These are phyloP conservation scores for Beauveria bassiana DNA, from an alignment of 2,329 filamentous ascomycete species.

Conservation along the genomic window DNA sequence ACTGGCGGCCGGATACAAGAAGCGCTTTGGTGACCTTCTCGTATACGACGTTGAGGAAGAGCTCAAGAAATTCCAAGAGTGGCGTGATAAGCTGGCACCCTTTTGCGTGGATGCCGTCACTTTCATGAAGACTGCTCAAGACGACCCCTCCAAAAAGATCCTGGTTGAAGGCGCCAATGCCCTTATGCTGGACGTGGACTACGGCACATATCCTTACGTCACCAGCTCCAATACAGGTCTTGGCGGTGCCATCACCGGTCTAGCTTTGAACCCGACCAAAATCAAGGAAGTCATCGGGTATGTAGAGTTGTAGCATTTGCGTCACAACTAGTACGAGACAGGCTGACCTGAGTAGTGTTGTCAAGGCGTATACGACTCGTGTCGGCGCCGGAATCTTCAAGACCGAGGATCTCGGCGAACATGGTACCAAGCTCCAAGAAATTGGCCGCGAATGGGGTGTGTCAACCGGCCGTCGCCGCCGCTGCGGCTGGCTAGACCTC, in stretches of 20 bases:
- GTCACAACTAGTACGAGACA: background rate
- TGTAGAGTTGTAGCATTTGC: background rate
- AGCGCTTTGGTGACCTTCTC: constrained; percentile 60
- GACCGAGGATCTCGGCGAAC: constrained; percentile 46
- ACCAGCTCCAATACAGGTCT: constrained; percentile 9
- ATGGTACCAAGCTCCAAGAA: constrained; percentile 39
- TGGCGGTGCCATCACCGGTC: constrained; percentile 52
- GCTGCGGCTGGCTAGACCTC: constrained; percentile 56
- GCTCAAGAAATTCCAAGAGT: constrained; percentile 52
- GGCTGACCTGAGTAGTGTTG: background rate
- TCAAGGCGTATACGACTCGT: constrained; percentile 41
- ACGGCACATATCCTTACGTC: constrained; percentile 28
- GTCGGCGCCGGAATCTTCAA: constrained; percentile 59
- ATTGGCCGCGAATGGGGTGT: constrained; percentile 36
- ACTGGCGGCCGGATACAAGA: constrained; percentile 52
- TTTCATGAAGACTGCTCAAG: constrained; percentile 54
- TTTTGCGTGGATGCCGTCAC: constrained; percentile 61
- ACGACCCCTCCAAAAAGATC: constrained; percentile 44
- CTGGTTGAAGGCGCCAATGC: constrained; percentile 57
- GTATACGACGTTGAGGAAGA: constrained; percentile 63
- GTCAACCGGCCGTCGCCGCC: constrained; percentile 51
- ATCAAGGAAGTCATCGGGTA: constrained; percentile 50
- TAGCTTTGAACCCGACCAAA: constrained; percentile 53
- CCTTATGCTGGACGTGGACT: constrained; percentile 60
- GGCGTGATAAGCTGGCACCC: constrained; percentile 47